Evolutionary conservation across 2,329 filamentous ascomycete species (phyloP).

Genomic region (Daldinia sp.): DNA sequence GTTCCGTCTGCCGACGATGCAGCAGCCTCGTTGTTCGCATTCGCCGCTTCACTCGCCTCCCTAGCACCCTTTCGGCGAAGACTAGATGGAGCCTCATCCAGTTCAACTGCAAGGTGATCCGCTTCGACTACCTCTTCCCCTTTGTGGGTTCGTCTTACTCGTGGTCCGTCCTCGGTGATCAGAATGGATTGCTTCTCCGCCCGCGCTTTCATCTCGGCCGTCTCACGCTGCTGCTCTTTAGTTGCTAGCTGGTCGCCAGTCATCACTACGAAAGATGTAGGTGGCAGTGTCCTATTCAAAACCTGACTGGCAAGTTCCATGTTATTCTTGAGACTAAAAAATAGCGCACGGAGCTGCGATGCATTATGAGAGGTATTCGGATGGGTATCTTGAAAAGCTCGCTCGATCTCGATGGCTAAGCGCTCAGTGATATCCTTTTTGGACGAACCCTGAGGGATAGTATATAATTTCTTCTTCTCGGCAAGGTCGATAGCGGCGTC

Average conservation of each 20-base stretch:
- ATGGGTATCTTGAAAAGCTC: constrained; percentile 68
- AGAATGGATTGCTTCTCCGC: constrained; percentile 87
- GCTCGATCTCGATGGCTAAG: constrained; percentile 82
- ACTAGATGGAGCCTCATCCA: constrained; percentile 51
- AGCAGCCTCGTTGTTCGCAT: constrained; percentile 13
- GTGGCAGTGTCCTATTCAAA: constrained; percentile 74
- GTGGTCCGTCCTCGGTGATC: constrained; percentile 76
- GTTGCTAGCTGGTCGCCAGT: constrained; percentile 89
- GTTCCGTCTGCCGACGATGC: constrained; percentile 24
- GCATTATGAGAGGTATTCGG: constrained; percentile 61
- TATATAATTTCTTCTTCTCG: constrained; percentile 70
- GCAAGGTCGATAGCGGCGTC: constrained; percentile 70
- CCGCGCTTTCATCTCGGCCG: constrained; percentile 77
- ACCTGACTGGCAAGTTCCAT: constrained; percentile 77
- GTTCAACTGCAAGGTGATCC: constrained; percentile 58
- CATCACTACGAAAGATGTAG: constrained; percentile 86
- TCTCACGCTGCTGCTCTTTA: constrained; percentile 83
- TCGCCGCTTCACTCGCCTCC: constrained; percentile 40
- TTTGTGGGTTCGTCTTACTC: constrained; percentile 90
- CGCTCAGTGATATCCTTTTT: constrained; percentile 71
- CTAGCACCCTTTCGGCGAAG: constrained; percentile 48
- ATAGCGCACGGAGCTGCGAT: constrained; percentile 76
- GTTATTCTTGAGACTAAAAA: constrained; percentile 91
- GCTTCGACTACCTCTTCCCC: constrained; percentile 90
- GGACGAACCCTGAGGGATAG: constrained; percentile 69